Evolutionary conservation across 179 eudicot genomes (phyloP).

Genomic region (Beta macrorhiza): DNA sequence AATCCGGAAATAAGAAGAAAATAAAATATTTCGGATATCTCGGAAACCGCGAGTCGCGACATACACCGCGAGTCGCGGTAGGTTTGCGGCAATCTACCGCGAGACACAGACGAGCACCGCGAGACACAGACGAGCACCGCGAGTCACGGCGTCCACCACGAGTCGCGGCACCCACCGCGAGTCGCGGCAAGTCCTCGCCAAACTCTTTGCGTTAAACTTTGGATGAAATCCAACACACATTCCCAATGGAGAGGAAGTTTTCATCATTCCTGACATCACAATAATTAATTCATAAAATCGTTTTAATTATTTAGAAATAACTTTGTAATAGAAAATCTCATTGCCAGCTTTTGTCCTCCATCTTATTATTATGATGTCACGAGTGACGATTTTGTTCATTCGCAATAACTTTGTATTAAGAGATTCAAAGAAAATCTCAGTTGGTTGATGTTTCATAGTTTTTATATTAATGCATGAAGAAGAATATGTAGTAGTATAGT

Average conservation of each 20-base stretch:
- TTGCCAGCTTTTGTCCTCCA: neutral
- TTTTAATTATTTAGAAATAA: neutral
- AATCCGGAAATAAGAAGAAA: no score
- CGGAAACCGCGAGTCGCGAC: no score
- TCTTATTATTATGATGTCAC: neutral
- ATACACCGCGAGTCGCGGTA: no score
- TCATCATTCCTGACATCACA: slow-evolving; percentile 15
- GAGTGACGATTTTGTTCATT: slow-evolving; percentile 8
- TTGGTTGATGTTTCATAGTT: neutral
- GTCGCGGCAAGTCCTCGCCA: no score
- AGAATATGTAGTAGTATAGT: neutral
- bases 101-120: no score
- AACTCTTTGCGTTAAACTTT: no score
- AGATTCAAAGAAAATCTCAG: slow-evolving; percentile 4
- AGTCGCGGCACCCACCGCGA: no score
- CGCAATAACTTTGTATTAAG: neutral
- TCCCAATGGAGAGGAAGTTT: neutral
- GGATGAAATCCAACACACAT: no score
- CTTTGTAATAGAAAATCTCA: neutral
- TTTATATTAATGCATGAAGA: neutral
- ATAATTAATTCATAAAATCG: neutral
- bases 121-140: no score
- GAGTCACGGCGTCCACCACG: no score
- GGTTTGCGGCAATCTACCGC: no score
- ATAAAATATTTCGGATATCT: no score